A percentile compares a stretch with the other conserved stretches of the same genome.
Evolutionary conservation across 2,329 filamentous ascomycete species (phyloP).

Genomic region (Sporothrix schenckii): DNA sequence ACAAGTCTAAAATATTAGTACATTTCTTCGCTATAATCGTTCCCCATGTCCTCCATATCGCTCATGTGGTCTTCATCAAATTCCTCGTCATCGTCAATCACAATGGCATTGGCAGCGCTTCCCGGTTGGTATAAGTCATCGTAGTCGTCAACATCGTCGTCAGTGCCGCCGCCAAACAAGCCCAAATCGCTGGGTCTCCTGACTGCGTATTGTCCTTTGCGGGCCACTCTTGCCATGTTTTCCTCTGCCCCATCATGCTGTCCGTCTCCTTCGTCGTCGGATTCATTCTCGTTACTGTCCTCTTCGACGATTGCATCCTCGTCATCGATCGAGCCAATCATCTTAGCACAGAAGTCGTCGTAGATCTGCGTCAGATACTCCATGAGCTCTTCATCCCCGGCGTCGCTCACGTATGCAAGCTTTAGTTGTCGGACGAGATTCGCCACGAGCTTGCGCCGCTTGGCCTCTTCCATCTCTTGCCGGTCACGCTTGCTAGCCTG

Average conservation of each 20-base stretch:
- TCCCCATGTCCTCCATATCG: background rate
- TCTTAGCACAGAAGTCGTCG: slow-evolving; percentile 71
- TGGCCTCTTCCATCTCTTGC: slow-evolving; percentile 38
- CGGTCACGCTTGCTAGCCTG: slow-evolving; percentile 49
- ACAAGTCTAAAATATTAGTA: background rate
- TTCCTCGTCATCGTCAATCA: slow-evolving; percentile 12
- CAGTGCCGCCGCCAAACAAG: background rate
- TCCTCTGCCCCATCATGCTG: background rate
- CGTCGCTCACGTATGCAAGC: slow-evolving; percentile 55
- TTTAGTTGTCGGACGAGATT: slow-evolving; percentile 66
- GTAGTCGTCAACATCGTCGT: background rate
- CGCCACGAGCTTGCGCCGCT: slow-evolving; percentile 74
- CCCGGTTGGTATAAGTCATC: background rate
- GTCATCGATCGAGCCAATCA: slow-evolving; percentile 65
- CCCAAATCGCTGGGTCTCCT: background rate
- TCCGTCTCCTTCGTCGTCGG: background rate
- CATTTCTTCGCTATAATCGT: background rate
- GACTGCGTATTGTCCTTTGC: background rate
- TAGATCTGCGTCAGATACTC: slow-evolving; percentile 69
- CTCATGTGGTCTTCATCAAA: background rate
- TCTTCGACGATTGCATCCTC: background rate
- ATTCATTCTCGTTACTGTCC: background rate
- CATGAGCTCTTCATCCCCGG: slow-evolving; percentile 65
- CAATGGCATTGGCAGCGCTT: background rate
- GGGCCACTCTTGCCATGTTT: too few relatives aligned